Evolutionary conservation across 2,329 filamentous ascomycete genomes (phyloP).

Genomic region (Tolypocladium capitatum): DNA sequence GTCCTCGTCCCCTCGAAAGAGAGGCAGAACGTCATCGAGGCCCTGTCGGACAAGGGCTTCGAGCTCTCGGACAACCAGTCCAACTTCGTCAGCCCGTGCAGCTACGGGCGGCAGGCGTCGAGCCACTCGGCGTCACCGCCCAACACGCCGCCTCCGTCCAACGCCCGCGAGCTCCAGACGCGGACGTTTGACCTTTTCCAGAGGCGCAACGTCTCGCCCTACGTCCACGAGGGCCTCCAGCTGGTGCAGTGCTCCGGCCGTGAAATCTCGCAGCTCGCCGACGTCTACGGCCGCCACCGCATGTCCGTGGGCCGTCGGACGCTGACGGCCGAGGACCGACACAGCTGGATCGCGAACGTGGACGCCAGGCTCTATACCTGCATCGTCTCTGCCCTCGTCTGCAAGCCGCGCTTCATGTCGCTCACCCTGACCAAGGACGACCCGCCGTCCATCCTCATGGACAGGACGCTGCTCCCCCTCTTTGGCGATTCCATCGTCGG

Average conservation of each 20-base stretch:
- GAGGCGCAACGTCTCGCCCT: slow-evolving; percentile 60
- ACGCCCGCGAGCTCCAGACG: slow-evolving; percentile 63
- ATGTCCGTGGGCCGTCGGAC: slow-evolving; percentile 21
- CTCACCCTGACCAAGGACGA: slow-evolving; percentile 62
- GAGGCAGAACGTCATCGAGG: slow-evolving; percentile 59
- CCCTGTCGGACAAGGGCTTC: slow-evolving; percentile 69
- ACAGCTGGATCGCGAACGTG: slow-evolving; percentile 44
- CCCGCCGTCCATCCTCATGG: slow-evolving; percentile 59
- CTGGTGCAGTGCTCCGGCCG: slow-evolving; percentile 72
- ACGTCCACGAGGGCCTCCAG: slow-evolving; percentile 53
- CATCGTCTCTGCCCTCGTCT: slow-evolving; percentile 46
- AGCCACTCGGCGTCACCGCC: slow-evolving; percentile 33
- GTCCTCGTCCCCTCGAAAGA: slow-evolving; percentile 75
- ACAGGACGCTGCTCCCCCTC: slow-evolving; percentile 50
- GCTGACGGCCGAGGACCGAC: slow-evolving; percentile 16
- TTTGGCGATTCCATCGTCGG: slow-evolving; percentile 67
- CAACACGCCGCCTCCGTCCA: slow-evolving; percentile 63
- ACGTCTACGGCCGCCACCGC: slow-evolving; percentile 25
- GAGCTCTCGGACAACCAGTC: slow-evolving; percentile 64
- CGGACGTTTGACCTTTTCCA: slow-evolving; percentile 78
- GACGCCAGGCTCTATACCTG: slow-evolving; percentile 51
- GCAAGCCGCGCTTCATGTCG: slow-evolving; percentile 58
- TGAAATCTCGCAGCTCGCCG: slow-evolving; percentile 28
- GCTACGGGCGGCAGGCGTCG: slow-evolving; percentile 17
- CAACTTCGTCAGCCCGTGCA: slow-evolving; percentile 46